These are phyloP conservation scores for Plectosphaerella sp. DNA, from an alignment of 2,329 filamentous ascomycete species.

Conservation along the genomic window DNA sequence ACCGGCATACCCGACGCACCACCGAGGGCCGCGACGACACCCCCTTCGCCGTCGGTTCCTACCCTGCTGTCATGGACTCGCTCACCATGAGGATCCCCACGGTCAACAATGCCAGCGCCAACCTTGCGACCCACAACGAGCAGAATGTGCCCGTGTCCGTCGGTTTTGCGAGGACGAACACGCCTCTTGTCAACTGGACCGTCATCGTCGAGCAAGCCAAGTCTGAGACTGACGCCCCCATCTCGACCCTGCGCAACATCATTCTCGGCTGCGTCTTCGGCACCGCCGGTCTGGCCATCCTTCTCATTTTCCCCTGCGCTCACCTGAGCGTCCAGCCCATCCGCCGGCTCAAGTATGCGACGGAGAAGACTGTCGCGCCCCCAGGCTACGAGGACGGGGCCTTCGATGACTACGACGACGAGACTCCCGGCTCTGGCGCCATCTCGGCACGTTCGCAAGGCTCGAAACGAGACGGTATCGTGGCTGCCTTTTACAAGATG, in stretches of 20 bases:
- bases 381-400: slow-evolving; percentile 49
- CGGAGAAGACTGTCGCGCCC: slow-evolving; percentile 66
- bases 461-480: slow-evolving; percentile 28
- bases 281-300: slow-evolving; percentile 66
- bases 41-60: slow-evolving; percentile 56
- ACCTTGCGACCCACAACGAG: slow-evolving; percentile 70
- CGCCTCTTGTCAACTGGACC: slow-evolving; percentile 72
- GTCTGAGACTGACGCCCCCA: slow-evolving; percentile 71
- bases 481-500: slow-evolving; percentile 9
- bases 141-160: slow-evolving; percentile 65
- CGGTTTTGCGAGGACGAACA: slow-evolving; percentile 71
- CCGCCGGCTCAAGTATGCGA: slow-evolving; percentile 68
- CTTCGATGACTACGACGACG: slow-evolving; percentile 42
- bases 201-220: slow-evolving; percentile 74
- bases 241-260: slow-evolving; percentile 71
- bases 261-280: slow-evolving; percentile 82
- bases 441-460: slow-evolving; percentile 30
- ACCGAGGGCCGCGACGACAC: slow-evolving; percentile 30
- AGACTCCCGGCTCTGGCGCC: slow-evolving; percentile 33
- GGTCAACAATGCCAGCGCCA: slow-evolving; percentile 64
- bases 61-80: slow-evolving; percentile 57
- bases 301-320: slow-evolving; percentile 73
- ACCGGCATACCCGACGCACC: slow-evolving; percentile 45
- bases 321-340: slow-evolving; percentile 82
- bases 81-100: slow-evolving; percentile 46